Evolutionary conservation across 805 yeast species (phyloP).

Genomic region (Candida ponderosae): DNA sequence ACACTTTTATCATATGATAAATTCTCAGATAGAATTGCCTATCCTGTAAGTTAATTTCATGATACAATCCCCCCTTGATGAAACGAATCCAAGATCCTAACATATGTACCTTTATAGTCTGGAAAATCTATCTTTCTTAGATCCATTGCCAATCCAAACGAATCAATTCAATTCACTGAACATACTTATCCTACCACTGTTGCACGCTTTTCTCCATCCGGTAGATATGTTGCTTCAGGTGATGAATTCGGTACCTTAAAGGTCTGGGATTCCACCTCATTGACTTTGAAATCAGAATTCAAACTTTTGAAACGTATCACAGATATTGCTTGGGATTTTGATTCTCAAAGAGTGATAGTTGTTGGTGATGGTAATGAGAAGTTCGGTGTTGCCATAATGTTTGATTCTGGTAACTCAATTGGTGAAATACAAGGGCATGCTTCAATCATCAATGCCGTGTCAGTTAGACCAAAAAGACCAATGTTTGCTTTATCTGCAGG

Average conservation of each 20-base stretch:
- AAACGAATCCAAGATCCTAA: background rate
- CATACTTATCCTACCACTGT: slow-evolving; percentile 72
- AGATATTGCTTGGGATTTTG: slow-evolving; percentile 90
- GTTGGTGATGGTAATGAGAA: slow-evolving; percentile 92
- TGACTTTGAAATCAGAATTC: slow-evolving; percentile 69
- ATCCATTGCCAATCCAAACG: slow-evolving; percentile 45
- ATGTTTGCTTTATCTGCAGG: slow-evolving; percentile 89
- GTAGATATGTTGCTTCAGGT: slow-evolving; percentile 86
- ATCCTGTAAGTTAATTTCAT: slow-evolving; percentile 33
- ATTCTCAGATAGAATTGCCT: slow-evolving; percentile 62
- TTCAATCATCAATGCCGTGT: slow-evolving; percentile 73
- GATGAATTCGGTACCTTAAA: slow-evolving; percentile 86
- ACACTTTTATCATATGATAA: slow-evolving; percentile 72
- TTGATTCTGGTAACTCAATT: slow-evolving; percentile 93
- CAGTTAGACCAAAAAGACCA: slow-evolving; percentile 76
- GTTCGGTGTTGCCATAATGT: slow-evolving; percentile 87
- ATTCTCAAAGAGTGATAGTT: slow-evolving; percentile 76
- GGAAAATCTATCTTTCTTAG: slow-evolving; percentile 77
- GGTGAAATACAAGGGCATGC: slow-evolving; percentile 96
- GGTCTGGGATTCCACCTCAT: slow-evolving; percentile 70
- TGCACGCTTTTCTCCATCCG: slow-evolving; percentile 83
- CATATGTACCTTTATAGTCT: slow-evolving; percentile 18
- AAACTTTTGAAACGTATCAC: slow-evolving; percentile 68
- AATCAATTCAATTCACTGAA: slow-evolving; percentile 59
- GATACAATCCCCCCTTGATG: background rate